Base-by-base conservation (phyloP, 495 filamentous ascomycete genomes). In the Penicillium waksmanii region DNA sequence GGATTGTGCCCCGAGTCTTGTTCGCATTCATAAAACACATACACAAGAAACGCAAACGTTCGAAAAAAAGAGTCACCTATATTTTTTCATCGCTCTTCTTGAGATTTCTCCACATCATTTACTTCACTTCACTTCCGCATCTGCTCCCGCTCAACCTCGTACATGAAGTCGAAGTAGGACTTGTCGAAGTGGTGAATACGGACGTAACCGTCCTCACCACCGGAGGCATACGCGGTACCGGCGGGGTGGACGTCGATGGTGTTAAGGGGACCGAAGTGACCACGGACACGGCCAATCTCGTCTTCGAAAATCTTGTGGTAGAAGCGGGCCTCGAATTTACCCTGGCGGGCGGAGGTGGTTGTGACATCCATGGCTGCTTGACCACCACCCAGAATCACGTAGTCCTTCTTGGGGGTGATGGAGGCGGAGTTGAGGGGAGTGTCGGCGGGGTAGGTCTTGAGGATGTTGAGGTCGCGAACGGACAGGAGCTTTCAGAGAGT, bases 321-420 rank as follows among this genome's bases (percentile, higher is more conserved):
- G 83, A 98, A 97, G 52, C 95, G 85, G 23, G 95, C 96, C 75
- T 98, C 95, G 82, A 98, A 98, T 77, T 97, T 97, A 75, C 95
- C 95, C 77, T 98, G 95, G 50, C 95, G 85, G 11, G 91, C 86
- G 27, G 87, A 88, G 42, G 95, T 98, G 17, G 90, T 96, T n/a
- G 95, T 98, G 73, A 98, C 95, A 75, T 97, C 95, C 91, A 97
- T 97, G 66, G 95, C 95, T 56, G 94, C 95, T 77, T 98, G 95
- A 58, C 95, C 95, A 82, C 95, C 95, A 61, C 95, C 95, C 19
- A 98, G 88, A 69, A 98, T 95, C 44, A 98, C 92, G 68, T 90
- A 98, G 67, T 97, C 92, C 78, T 97, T 97, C 77, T 93, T 93
- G 11, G 90, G 86, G 35, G 93, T 96, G 58, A 98, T 93, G 56